Base-by-base conservation (phyloP, 2,329 filamentous ascomycete species). In the Zopfia rhizophila region DNA sequence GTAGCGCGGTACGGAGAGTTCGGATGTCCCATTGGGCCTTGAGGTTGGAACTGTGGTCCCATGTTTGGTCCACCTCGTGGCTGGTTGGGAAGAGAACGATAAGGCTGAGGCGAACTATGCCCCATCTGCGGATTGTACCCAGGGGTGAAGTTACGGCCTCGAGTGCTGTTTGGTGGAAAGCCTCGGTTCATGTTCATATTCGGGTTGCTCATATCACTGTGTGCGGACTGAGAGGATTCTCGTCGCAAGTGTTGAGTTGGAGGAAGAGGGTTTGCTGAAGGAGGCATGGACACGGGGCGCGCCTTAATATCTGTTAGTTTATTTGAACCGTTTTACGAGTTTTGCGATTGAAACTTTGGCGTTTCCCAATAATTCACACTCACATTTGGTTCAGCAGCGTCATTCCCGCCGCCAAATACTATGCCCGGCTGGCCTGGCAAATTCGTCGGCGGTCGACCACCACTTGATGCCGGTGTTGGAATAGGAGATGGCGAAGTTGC, bases 401-500 rank as follows among this genome's bases (percentile, higher is more conserved):
- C 89, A 64, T 86, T 86, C 61, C 82, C 85, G 74, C 89, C 92
- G 56, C 92, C 92, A 78, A 96, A 97, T 60, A 78, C 83, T 39
- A 90, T 83, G 72, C 87, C 86, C 65, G 83, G 83, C 58, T 88
- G 85, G 56, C 86, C 86, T 58, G 87, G 81, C 55, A 91, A 82
- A 55, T 83, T 83, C 23, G 90, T 88, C 31, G 91, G 91, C 60
- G 92, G 92, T 64, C 91, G 79, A 43, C 86, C 90, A 60, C 91
- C 91, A 65, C 91, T 94, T 23, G 87, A 86, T 42, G 88, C 84
- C 38, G 91, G 90, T 72, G 93, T 90, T 22, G 94, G 93, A 61
- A 97, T 97, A 4, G 94, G 94, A 29, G 90, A 93, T 3, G 94
- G 94, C 32, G 93, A 97, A 59, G 89, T 87, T 36, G 89, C 86